Evolutionary conservation across 1,139 yeast genomes (phyloP), one percentile per base, ranked within the genome.

Genomic region (Arxiozyma slooffiae): DNA sequence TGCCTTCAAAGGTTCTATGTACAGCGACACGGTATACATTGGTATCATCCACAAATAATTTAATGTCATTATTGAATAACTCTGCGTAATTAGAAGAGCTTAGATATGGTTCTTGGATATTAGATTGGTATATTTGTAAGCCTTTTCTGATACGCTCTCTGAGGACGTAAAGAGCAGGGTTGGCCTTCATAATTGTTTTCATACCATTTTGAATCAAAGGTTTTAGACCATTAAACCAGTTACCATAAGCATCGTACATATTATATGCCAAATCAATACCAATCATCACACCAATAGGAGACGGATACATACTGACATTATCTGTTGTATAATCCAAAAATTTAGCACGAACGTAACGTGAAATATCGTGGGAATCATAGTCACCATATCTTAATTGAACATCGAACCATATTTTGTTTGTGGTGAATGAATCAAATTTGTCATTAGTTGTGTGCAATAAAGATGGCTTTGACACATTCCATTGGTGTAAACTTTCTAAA

Each of bases 321-420:
- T 92, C 98, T 1, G 88, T 79, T 2, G 97, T 90, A 62, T 94
- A 94, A 62, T 94, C 98, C 61, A 92, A 71, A 65, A 81, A 92
- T 64, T 92, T 92, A 16, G 97, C 94, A 53, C 97, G 75, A 0
- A 96, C 87, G 66, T 94, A 94, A 58, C 97, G 79, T 0, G 96
- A 85, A 50, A 92, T 89, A 67, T 94, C 97, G 65, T 94, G 98
- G 7, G 97, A 87, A 66, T 94, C 99, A 66, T 87, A 94, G 66
- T 94, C 99, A 59, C 99, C 98, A 64, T 90, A 94, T 51, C 98
- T 74, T 49, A 94, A 72, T 68, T 94, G 99, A 16, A 94, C 86
- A 72, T 94, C 99, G 50, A 94, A 73, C 98, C 98, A 94, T 68
- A 82, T 85, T 66, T 86, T 89, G 59, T 80, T 82, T 1, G 77